Percentiles rank a stretch among this genome's conserved stretches.
Evolutionary conservation across 352 stramenopile genomes (phyloP).

Genomic region (Phytopythium vexans): DNA sequence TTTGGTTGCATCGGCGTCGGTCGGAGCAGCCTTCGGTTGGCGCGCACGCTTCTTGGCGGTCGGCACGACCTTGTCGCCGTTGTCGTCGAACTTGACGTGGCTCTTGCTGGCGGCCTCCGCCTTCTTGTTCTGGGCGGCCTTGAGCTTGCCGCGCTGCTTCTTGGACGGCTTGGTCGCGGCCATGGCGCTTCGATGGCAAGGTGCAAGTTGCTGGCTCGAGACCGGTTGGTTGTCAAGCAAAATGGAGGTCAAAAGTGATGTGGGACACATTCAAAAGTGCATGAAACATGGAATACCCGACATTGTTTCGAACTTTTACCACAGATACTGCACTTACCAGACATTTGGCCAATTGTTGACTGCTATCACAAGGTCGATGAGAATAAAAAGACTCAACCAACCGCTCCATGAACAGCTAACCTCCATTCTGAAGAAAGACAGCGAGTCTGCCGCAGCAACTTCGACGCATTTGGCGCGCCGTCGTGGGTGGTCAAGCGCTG

Average conservation of each 20-base stretch:
- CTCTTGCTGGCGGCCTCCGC: constrained; percentile 16
- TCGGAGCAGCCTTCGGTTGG: neutral
- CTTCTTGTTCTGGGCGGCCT: constrained; percentile 26
- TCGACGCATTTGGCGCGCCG: no score
- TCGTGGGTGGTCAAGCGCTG: no score
- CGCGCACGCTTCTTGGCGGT: constrained; percentile 50
- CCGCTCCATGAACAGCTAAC: no score
- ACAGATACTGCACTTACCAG: no score
- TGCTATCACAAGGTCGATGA: no score
- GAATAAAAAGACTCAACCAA: no score
- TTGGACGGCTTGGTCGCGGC: constrained; percentile 58
- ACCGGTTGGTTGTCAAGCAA: constrained; percentile 19
- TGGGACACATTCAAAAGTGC: constrained; percentile 2
- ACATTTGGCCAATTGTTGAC: no score
- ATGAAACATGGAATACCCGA: neutral
- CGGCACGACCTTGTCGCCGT: constrained; percentile 46
- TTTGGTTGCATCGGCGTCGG: constrained; percentile 19
- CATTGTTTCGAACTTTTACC: no score
- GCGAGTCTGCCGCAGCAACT: no score
- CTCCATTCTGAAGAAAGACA: no score
- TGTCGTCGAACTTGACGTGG: constrained; percentile 69
- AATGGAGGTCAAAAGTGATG: constrained; percentile 7
- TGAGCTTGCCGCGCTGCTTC: constrained; percentile 78
- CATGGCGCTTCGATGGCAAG: constrained; percentile 20
- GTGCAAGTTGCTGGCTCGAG: neutral